Evolutionary conservation across 106 monocot species (phyloP), one percentile per base, ranked within the genome.

Genomic region (Dioscorea zingiberensis): DNA sequence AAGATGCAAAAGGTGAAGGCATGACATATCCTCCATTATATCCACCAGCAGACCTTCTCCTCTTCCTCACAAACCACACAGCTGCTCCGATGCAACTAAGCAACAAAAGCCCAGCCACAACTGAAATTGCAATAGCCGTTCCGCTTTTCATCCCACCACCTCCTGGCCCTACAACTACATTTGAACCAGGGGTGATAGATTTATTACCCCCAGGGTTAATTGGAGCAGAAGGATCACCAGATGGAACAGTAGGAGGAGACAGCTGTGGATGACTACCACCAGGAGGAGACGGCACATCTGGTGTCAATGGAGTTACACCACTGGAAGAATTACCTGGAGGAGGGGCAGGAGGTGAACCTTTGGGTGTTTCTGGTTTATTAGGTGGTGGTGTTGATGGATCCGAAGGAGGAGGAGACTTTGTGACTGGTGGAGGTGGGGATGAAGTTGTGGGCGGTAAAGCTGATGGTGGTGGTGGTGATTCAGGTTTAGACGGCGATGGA

Each of bases 1-100:
- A 78, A 16, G 88, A 86, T 46, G 47, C 19, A 48, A 60, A 8
- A 23, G 86, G 77, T 10, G 89, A 86, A 63, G 89, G 89, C 71
- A 79, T 69, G 25, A 69, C 68, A 68, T 81, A 84, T 7, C 73
- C 76, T 24, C 67, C 70, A 48, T 58, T 21, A 70, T 81, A 87
- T 60, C 66, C 76, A 57, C 59, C 67, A 30, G 9, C 21, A 5
- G 63, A 46, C 62, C 66, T 84, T 59, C 63, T 81, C 30, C 61
- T 55, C 63, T 72, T 89, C 64, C 44, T 83, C 30, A 74, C 25
- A 48, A 74, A 81, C 79, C 75, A 88, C 15, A 93, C 38, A 48
- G 64, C 77, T 3, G 77, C 47, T 38, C 72, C 88, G 14, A 77
- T 16, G 0, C 85, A 67, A 60, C 77, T 72, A 19, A 83, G 29